Base-by-base conservation (phyloP, 495 filamentous ascomycete species). In the Usnea hakonensis region DNA sequence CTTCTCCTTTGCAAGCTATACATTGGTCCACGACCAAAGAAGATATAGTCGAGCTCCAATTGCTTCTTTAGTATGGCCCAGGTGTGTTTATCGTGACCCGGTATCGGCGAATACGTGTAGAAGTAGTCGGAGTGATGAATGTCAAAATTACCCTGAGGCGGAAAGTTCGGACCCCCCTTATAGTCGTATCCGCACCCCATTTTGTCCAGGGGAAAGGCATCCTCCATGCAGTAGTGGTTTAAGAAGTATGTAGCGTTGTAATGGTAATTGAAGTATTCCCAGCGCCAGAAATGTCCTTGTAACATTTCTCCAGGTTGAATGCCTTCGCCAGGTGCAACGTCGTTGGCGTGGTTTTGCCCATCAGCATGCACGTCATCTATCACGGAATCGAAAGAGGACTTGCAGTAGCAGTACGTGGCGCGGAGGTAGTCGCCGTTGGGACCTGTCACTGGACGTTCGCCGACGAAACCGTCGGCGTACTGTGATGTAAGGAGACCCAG, bases 161-260 rank as follows among this genome's bases (percentile, higher is more conserved):
- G n/a, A n/a, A n/a, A n/a, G n/a, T n/a, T n/a, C n/a, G n/a, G n/a
- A n/a, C n/a, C n/a, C n/a, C n/a, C n/a, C n/a, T n/a, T 26, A 19
- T 19, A 2, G 48, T 52, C 48, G 48, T 52, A 52, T 2, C 28
- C 48, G 16, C 48, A 52, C 19, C 48, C 48, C 5, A 8, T 2
- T 7, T 32, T 32, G 28, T 52, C 48, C 11, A 21, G 13, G 0
- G 48, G 48, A 19, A 52, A 52, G 48, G 48, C 26, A 3, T 52
- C 26, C 21, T 52, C 48, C 48, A 52, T 52, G 48, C 48, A 52
- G 48, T 52, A 52, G 48, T 52, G 48, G 48, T 52, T 52, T 16
- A 52, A 1, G 14, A 19, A 52, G 28, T 52, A 52, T 13, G 48
- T 52, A 16, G 48, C 48, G 28, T 52, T 52, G 28, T 52, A 1